Conservation (phyloP, 2,329 filamentous ascomycete genomes). For the Colletotrichum coccodes region DNA sequence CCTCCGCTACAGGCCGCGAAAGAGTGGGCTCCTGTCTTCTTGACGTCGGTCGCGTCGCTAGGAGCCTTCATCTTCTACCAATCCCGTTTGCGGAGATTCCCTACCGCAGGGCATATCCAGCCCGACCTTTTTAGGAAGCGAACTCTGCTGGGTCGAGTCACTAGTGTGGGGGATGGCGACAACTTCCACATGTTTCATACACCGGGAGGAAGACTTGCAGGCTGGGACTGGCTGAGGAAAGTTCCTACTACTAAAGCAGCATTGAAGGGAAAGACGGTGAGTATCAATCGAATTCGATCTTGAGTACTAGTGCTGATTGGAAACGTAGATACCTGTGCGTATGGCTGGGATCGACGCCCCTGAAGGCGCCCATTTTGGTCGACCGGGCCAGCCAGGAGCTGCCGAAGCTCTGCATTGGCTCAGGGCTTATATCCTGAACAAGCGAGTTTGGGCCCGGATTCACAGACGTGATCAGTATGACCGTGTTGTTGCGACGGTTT, state of each 20-base stretch:
- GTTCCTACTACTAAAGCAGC: slow-evolving; percentile 76
- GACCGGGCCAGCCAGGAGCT: slow-evolving; percentile 84
- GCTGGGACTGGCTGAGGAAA: slow-evolving; percentile 91
- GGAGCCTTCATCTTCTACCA: slow-evolving; percentile 71
- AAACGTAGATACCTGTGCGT: slow-evolving; percentile 80
- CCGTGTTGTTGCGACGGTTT: slow-evolving; percentile 87
- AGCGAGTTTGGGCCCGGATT: slow-evolving; percentile 83
- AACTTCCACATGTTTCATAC: slow-evolving; percentile 96
- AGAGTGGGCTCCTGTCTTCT: slow-evolving; percentile 57
- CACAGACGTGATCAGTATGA: slow-evolving; percentile 92
- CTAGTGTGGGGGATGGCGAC: slow-evolving; percentile 95
- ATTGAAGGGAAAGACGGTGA: slow-evolving; percentile 81
- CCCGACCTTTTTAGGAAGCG: slow-evolving; percentile 79
- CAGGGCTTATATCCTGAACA: slow-evolving; percentile 74
- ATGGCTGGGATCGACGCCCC: slow-evolving; percentile 94
- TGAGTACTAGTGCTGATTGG: neutral
- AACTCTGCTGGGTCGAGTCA: slow-evolving; percentile 86
- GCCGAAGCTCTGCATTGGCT: slow-evolving; percentile 86
- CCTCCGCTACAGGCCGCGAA: slow-evolving; percentile 61
- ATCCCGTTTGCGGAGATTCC: slow-evolving; percentile 85
- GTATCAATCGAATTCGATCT: slow-evolving; percentile 37
- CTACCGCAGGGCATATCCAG: slow-evolving; percentile 78
- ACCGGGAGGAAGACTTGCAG: slow-evolving; percentile 85
- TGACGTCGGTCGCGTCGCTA: slow-evolving; percentile 62
- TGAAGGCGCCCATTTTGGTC: slow-evolving; percentile 91